Evolutionary conservation across 345 rosid genomes (phyloP), one percentile per base, ranked within the genome.

Genomic region (Kernera saxatilis): DNA sequence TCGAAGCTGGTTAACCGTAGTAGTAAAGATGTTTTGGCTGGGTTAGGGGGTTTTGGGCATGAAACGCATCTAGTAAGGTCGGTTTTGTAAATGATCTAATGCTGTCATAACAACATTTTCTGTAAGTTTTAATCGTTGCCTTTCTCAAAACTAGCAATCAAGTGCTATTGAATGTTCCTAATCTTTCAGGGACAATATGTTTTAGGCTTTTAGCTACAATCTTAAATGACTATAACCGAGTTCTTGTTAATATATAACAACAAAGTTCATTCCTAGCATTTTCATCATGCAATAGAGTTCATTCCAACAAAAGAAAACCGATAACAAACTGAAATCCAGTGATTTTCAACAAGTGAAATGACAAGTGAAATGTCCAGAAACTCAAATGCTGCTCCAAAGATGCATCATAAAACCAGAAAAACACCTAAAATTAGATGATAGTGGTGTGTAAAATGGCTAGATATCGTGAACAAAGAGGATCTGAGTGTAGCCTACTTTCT

Each of bases 401-500:
- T 52, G 40, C 14, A 67, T 67, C 19, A 6, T 52, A 36, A 14
- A 33, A 33, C 69, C 32, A 64, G 45, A 52, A 39, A 25, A 26
- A 8, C 18, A 39, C 37, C 12, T 3, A 26, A 18, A 46, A 32
- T 46, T 10, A 52, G 61, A 67, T 52, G 26, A 27, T 18, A 27
- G 36, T 51, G 60, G 49, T 23, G n/a, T 66, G 50, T 3, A 26
- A 39, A 5, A 41, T 14, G 30, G 8, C 50, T 69, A 69, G 43
- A 19, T 5, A 14, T 43, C 12, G 5, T 6, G 5, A 45, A 69
- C 73, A 22, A 9, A 9, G 35, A 44, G 25, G 46, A 56, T 56
- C 55, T 57, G 45, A 45, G 73, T 69, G 56, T 5, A 45, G 33
- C 73, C 73, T 51, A 69, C 73, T 41, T 69, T 69, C 65, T 56